These are phyloP conservation scores for Populus hybrid DNA, from an alignment of 441 rosid genomes.

Conservation along the genomic window DNA sequence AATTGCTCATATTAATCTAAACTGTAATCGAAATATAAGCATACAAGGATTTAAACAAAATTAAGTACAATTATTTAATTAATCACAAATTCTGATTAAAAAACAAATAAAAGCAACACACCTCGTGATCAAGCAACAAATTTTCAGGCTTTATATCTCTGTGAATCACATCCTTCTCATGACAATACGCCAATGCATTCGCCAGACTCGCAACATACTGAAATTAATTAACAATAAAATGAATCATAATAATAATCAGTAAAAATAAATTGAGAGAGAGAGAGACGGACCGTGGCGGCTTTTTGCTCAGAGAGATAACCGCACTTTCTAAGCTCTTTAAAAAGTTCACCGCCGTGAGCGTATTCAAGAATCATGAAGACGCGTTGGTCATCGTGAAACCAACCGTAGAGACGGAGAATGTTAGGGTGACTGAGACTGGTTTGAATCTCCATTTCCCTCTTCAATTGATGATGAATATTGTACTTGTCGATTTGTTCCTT, in stretches of 20 bases:
- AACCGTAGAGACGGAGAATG: slow-evolving; percentile 71
- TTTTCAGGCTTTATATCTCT: slow-evolving; percentile 97
- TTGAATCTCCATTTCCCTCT: slow-evolving; percentile 93
- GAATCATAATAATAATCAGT: neutral
- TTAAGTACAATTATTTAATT: neutral
- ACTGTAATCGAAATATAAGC: neutral
- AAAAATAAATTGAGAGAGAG: neutral
- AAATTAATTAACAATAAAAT: slow-evolving; percentile 16
- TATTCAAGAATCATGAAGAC: slow-evolving; percentile 87
- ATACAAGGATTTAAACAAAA: neutral
- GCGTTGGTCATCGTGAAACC: slow-evolving; percentile 77
- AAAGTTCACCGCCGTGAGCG: slow-evolving; percentile 91
- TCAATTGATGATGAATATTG: slow-evolving; percentile 67
- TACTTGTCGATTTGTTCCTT: slow-evolving; percentile 89
- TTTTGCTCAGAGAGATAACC: slow-evolving; percentile 60
- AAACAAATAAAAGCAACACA: slow-evolving; percentile 12
- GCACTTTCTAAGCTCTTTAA: slow-evolving; percentile 51
- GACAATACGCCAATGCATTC: slow-evolving; percentile 84
- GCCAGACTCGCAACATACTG: slow-evolving; percentile 91
- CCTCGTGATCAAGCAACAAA: slow-evolving; percentile 93
- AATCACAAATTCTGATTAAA: neutral
- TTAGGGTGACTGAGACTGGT: slow-evolving; percentile 65
- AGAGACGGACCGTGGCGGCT: slow-evolving; percentile 61
- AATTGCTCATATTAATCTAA: too few relatives aligned
- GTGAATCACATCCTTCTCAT: slow-evolving; percentile 85